These are phyloP conservation scores for Cercospora berteroae DNA, from an alignment of 2,329 filamentous ascomycete species.

Conservation along the genomic window DNA sequence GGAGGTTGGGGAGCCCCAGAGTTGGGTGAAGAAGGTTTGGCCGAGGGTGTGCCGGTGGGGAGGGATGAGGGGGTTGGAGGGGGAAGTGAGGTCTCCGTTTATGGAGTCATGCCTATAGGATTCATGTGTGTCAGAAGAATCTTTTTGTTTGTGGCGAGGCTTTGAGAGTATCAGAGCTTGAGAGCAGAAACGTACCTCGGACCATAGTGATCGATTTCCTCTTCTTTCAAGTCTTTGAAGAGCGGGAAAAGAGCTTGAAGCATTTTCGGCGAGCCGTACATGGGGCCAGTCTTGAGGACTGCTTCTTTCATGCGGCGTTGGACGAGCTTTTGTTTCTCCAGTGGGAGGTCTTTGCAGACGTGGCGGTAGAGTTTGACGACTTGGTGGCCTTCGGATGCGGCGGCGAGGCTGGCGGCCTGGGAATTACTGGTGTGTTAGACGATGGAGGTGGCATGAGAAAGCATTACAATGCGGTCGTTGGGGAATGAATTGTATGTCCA, in stretches of 20 bases:
- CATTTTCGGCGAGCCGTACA: constrained; percentile 17
- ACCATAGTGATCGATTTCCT: constrained; percentile 18
- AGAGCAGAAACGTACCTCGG: background rate
- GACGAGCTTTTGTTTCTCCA: constrained; percentile 14
- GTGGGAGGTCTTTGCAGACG: constrained; percentile 8
- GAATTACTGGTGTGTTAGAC: background rate
- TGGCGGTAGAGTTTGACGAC: constrained; percentile 19
- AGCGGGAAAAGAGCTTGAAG: constrained; percentile 17
- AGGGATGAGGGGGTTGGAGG: background rate
- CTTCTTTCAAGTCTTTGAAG: constrained; percentile 18
- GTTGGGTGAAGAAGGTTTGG: constrained; percentile 8
- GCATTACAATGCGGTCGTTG: too few species aligned
- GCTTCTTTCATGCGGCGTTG: constrained; percentile 21
- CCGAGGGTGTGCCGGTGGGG: background rate
- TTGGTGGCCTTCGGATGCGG: constrained; percentile 17
- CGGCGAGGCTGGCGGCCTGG: constrained; percentile 14
- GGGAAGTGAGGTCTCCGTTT: background rate
- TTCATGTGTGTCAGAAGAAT: background rate
- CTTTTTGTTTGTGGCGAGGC: background rate
- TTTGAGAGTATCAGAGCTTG: background rate
- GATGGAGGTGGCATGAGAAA: background rate
- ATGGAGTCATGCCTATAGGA: background rate
- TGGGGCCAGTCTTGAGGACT: constrained; percentile 15
- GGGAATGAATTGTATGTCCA: background rate
- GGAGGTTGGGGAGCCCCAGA: constrained; percentile 12